phyloP scores from a whole-genome alignment of 1,284 basidiomycete species.

The Cerrena zonata region DNA sequence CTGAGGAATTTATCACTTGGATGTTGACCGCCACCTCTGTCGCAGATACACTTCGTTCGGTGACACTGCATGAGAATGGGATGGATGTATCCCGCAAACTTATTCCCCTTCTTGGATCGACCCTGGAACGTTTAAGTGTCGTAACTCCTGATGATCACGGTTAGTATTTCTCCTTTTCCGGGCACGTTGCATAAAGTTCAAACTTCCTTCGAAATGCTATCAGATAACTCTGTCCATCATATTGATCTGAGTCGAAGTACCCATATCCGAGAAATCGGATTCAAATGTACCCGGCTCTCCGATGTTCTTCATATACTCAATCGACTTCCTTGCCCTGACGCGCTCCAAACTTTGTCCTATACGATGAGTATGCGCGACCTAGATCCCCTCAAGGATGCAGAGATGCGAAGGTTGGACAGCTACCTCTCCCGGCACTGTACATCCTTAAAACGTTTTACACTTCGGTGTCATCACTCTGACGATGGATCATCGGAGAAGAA shows the following conservation, averaged over 20 bases:
- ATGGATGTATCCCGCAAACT: not conserved
- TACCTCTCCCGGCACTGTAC: not conserved
- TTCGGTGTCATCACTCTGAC: not conserved
- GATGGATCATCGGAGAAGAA: not conserved
- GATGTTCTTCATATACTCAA: not conserved
- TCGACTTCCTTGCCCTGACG: not conserved
- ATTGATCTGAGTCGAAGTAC: not conserved
- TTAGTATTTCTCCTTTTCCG: no score
- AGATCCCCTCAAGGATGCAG: not conserved
- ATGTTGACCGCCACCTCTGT: not conserved
- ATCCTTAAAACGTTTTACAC: not conserved
- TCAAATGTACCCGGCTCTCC: not conserved
- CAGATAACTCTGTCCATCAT: no score
- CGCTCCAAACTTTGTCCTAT: not conserved
- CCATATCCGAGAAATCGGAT: not conserved
- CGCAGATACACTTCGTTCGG: not conserved
- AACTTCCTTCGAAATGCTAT: no score
- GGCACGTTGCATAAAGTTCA: no score
- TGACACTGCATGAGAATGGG: not conserved
- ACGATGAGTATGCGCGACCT: not conserved
- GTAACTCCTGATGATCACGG: not conserved
- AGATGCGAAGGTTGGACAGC: not conserved
- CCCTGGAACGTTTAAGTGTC: not conserved
- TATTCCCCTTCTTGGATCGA: not conserved
- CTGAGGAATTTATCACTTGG: no score